A percentile compares a stretch with the other conserved stretches of the same genome.
phyloP scores from a whole-genome alignment of 768 basidiomycete genomes.

The Termitomyces sp. region DNA sequence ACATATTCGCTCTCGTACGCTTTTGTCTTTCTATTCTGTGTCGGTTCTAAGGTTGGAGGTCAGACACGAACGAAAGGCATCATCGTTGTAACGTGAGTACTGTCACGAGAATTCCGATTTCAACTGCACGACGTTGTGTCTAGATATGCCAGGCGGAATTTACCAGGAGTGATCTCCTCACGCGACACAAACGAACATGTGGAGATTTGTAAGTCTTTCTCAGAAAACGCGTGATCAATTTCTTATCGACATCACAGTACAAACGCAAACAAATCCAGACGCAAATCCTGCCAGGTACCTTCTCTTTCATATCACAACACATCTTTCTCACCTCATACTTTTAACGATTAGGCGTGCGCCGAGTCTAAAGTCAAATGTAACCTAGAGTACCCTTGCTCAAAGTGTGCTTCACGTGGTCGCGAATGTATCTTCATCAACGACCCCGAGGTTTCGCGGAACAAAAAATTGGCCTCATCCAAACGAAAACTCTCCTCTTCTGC shows the following conservation, averaged over 20 bases:
- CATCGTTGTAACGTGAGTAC: constrained; percentile 56
- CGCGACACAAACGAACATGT: constrained; percentile 66
- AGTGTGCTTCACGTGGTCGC: constrained; percentile 55
- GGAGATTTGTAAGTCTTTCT: constrained; percentile 51
- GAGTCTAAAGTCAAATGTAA: constrained; percentile 77
- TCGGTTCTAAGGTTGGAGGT: constrained; percentile 2
- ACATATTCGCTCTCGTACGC: constrained; percentile 66
- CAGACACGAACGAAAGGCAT: constrained; percentile 62
- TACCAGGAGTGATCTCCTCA: constrained; percentile 67
- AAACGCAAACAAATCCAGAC: constrained; percentile 49
- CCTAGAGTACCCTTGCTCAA: constrained; percentile 60
- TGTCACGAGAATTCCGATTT: not conserved
- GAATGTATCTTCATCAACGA: constrained; percentile 60
- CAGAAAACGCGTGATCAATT: not conserved
- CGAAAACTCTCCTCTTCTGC: constrained; percentile 14
- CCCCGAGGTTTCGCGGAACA: constrained; percentile 35
- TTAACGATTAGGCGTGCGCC: constrained; percentile 44
- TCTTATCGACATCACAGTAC: constrained; percentile 17
- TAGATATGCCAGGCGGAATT: constrained; percentile 66
- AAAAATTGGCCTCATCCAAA: constrained; percentile 27
- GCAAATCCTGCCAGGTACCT: constrained; percentile 58
- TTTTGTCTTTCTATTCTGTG: not conserved
- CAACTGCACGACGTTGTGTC: constrained; percentile 8
- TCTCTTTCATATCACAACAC: not conserved
- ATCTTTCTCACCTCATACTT: not conserved